Evolutionary conservation across 257 asterid species (phyloP).

Genomic region (Solanum sejunctum): DNA sequence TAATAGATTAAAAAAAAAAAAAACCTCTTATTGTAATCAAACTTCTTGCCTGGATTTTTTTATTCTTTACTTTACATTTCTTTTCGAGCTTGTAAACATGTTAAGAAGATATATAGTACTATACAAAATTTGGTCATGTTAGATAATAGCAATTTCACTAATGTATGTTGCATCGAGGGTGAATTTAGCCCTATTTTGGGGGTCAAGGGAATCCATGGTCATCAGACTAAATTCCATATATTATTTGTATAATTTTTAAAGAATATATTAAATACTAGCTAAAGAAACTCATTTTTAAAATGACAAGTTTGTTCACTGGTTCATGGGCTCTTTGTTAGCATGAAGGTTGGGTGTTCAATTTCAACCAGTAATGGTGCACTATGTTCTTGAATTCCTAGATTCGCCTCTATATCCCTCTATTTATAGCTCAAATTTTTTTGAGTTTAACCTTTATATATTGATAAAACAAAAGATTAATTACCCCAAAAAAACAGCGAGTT

Average conservation of each 20-base stretch:
- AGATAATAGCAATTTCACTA: neutral
- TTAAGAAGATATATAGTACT: neutral
- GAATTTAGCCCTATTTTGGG: too few relatives aligned
- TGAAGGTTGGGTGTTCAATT: too few relatives aligned
- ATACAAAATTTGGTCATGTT: neutral
- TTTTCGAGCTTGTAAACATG: neutral
- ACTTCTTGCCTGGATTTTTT: neutral
- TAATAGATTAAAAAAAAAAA: neutral
- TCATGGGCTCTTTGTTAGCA: too few relatives aligned
- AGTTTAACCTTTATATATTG: neutral
- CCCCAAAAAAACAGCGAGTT: neutral
- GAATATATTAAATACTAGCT: too few relatives aligned
- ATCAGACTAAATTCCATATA: too few relatives aligned
- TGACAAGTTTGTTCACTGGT: too few relatives aligned
- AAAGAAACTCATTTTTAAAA: too few relatives aligned
- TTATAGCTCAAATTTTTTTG: neutral
- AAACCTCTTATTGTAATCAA: neutral
- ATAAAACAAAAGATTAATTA: neutral
- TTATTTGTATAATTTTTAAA: too few relatives aligned
- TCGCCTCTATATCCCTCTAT: neutral
- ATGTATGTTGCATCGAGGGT: too few relatives aligned
- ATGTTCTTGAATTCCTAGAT: too few relatives aligned
- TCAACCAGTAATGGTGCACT: too few relatives aligned
- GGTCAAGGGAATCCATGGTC: too few relatives aligned
- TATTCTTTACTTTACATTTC: neutral